Evolutionary conservation across 306 rosid genomes (phyloP).

Genomic region (Rosa persica): DNA sequence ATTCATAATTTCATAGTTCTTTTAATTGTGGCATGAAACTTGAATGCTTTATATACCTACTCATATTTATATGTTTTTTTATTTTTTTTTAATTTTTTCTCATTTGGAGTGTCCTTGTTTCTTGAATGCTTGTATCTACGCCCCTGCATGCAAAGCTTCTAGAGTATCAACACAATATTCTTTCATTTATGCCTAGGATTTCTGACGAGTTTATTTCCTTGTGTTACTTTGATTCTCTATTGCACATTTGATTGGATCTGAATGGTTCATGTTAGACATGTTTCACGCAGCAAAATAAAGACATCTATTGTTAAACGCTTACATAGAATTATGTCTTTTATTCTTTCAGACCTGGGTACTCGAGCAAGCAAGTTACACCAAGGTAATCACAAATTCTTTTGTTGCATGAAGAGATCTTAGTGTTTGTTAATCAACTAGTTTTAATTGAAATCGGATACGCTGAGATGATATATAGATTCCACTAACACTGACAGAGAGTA

Average conservation of each 20-base stretch:
- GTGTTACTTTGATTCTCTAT: neutral
- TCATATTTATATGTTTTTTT: neutral
- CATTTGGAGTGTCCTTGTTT: neutral
- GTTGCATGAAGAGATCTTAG: neutral
- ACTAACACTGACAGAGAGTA: neutral
- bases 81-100: neutral
- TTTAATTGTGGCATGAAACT: neutral
- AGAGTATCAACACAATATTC: neutral
- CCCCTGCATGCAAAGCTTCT: neutral
- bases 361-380: conserved; percentile 77
- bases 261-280: conserved; percentile 4
- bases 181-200: neutral
- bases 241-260: neutral
- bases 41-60: neutral
- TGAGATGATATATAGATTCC: neutral
- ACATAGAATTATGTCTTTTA: conserved; percentile 19
- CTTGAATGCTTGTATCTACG: neutral
- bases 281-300: neutral
- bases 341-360: conserved; percentile 60
- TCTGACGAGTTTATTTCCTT: neutral
- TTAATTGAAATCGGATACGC: neutral
- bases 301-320: conserved; percentile 1
- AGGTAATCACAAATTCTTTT: conserved; percentile 46
- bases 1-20: neutral
- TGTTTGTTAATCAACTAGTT: neutral